phyloP scores from a whole-genome alignment of 2,329 filamentous ascomycete species.

The Colletotrichum magnum region DNA sequence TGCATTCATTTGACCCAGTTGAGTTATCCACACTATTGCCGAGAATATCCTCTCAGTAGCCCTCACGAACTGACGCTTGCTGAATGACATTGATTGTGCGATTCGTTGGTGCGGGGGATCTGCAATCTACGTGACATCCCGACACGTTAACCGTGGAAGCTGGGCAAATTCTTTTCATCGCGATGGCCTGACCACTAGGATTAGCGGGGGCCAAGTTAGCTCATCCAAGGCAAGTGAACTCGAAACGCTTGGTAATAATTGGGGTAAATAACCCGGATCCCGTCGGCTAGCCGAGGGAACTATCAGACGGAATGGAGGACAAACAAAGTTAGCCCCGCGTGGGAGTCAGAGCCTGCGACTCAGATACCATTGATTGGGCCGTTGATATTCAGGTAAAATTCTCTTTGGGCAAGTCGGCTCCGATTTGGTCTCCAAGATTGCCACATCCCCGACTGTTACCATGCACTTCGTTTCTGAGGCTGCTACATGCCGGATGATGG shows the following conservation, averaged over 20 bases:
- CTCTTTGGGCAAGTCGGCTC: neutral
- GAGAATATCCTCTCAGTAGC: too few relatives aligned
- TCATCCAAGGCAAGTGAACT: neutral
- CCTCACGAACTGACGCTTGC: too few relatives aligned
- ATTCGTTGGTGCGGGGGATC: too few relatives aligned
- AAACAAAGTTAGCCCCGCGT: slow-evolving; percentile 5
- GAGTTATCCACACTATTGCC: too few relatives aligned
- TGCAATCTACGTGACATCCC: too few relatives aligned
- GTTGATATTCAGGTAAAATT: neutral
- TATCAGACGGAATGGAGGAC: slow-evolving; percentile 11
- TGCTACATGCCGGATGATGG: neutral
- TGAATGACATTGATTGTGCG: too few relatives aligned
- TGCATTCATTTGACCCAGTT: too few relatives aligned
- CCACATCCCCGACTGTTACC: neutral
- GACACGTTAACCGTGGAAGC: too few relatives aligned
- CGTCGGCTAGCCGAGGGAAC: neutral
- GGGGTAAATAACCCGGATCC: neutral
- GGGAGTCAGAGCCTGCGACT: slow-evolving; percentile 30
- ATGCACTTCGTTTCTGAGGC: neutral
- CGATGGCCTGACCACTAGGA: too few relatives aligned
- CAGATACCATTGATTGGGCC: slow-evolving; percentile 5
- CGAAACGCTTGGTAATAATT: neutral
- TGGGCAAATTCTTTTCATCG: too few relatives aligned
- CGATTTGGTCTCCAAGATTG: neutral
- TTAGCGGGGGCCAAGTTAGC: too few relatives aligned